Percentiles rank a stretch among this genome's conserved stretches.
Evolutionary conservation across 306 rosid genomes (phyloP).

Genomic region (Ochetophila trinervis): DNA sequence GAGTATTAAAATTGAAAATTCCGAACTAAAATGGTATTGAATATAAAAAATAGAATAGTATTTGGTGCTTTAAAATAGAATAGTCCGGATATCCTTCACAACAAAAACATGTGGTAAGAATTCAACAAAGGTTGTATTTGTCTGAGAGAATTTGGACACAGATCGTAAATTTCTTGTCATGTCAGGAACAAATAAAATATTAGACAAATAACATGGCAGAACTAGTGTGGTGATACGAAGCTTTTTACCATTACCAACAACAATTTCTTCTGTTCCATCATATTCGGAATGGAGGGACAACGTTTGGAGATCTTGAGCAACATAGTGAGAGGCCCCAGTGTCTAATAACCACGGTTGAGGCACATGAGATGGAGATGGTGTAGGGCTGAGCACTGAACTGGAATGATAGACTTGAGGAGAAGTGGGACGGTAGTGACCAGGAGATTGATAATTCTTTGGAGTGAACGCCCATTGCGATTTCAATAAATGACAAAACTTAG

Average conservation of each 20-base stretch:
- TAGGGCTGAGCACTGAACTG: no score
- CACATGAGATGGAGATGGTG: neutral
- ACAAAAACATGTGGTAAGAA: neutral
- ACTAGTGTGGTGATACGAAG: neutral
- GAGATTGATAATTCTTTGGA: no score
- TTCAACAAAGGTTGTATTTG: neutral
- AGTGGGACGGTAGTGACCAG: no score
- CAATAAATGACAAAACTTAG: no score
- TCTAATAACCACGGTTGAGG: neutral
- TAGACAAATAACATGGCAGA: neutral
- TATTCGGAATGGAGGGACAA: neutral
- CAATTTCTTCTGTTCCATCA: neutral
- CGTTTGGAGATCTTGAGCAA: neutral
- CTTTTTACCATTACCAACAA: neutral
- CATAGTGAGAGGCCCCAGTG: neutral
- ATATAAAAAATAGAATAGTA: no score
- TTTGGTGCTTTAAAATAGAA: no score
- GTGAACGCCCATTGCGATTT: no score
- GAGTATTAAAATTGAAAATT: no score
- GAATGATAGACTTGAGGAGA: neutral
- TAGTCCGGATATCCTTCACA: neutral
- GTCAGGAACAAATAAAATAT: neutral
- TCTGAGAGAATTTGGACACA: neutral
- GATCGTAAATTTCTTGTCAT: neutral
- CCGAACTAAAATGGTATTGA: no score